These are phyloP conservation scores for Protostelium mycophagum DNA, from an alignment of 78 protist genomes.

Conservation along the genomic window DNA sequence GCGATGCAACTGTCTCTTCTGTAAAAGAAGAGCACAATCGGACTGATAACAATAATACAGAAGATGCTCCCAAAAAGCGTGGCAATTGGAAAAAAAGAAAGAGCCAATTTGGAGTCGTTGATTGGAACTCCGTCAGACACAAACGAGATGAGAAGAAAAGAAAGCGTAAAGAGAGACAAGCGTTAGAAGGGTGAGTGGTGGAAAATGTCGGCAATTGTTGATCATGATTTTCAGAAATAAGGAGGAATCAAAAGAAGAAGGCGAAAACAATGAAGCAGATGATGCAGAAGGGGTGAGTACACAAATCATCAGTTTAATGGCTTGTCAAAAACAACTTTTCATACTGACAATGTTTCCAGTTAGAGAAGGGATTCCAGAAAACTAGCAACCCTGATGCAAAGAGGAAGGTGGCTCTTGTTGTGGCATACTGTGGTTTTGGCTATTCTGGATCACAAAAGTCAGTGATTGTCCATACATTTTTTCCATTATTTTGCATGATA, in stretches of 20 bases:
- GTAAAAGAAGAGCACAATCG: no score
- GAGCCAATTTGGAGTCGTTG: background rate
- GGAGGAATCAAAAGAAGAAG: no score
- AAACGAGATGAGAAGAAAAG: background rate
- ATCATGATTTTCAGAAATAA: no score
- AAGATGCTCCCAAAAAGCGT: no score
- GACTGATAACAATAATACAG: no score
- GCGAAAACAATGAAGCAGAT: no score
- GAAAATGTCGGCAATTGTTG: no score
- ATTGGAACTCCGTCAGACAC: background rate
- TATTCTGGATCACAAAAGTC: background rate
- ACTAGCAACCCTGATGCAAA: background rate
- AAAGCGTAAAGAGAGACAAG: background rate
- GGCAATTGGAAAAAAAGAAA: background rate
- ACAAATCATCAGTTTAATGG: background rate
- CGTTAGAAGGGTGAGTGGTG: no score
- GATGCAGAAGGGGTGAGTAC: background rate
- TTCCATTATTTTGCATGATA: no score
- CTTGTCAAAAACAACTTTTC: background rate
- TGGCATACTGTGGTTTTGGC: background rate
- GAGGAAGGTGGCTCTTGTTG: background rate
- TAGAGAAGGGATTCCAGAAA: background rate
- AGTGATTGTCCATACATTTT: background rate
- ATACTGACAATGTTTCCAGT: background rate
- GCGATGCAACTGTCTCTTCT: no score